Evolutionary conservation across 768 basidiomycete genomes (phyloP).

Genomic region (Cyathus striatus): DNA sequence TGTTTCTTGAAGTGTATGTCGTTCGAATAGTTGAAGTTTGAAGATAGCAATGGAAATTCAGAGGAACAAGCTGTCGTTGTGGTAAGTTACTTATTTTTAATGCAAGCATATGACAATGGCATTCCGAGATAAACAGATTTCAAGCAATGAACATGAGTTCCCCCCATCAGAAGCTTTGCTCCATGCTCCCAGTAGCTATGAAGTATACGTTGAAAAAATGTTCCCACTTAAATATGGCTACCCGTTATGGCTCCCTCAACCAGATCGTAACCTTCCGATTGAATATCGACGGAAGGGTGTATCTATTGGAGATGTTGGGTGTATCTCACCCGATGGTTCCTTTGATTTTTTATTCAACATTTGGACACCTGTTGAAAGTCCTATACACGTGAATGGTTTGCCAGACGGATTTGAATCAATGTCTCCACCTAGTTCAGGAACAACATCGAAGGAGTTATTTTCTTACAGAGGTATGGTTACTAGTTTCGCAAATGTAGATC

Average conservation of each 20-base stretch:
- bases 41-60: too few species aligned
- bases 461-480: not conserved
- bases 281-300: conserved; percentile 4
- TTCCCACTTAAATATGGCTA: conserved; percentile 1
- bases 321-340: conserved; percentile 7
- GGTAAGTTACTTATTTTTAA: too few species aligned
- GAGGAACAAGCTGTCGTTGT: too few species aligned
- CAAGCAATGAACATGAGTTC: not conserved
- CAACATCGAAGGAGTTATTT: not conserved
- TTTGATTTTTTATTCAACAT: conserved; percentile 12
- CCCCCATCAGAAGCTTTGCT: not conserved
- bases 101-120: too few species aligned
- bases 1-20: too few species aligned
- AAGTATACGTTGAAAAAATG: conserved; percentile 2
- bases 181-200: not conserved
- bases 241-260: conserved; percentile 6
- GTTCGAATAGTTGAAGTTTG: too few species aligned
- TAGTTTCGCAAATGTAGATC: not conserved
- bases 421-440: not conserved
- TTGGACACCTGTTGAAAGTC: conserved; percentile 5
- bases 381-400: conserved; percentile 4
- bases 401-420: not conserved
- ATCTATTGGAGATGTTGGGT: conserved; percentile 10
- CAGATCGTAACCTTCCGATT: not conserved
- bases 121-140: too few species aligned